A percentile compares a stretch with the other conserved stretches of the same genome.
Conservation (phyloP, 2,329 filamentous ascomycete species). For the Fragosphaeria purpurea region DNA sequence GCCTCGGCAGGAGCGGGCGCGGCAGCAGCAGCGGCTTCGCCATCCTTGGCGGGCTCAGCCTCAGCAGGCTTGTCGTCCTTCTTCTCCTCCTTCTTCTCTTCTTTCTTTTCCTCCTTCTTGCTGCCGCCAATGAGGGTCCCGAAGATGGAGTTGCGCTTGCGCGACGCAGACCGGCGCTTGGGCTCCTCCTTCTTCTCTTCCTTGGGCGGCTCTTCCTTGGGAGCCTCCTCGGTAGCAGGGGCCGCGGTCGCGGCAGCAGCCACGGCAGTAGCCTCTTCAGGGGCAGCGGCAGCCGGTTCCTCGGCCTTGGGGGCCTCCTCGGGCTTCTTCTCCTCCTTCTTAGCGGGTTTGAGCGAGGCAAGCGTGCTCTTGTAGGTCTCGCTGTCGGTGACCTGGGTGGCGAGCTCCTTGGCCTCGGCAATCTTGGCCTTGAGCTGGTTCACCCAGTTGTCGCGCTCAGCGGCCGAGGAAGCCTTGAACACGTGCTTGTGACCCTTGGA, state of each 20-base stretch:
- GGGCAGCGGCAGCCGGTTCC: background rate
- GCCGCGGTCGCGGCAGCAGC: slow-evolving; percentile 11
- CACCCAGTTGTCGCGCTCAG: slow-evolving; percentile 90
- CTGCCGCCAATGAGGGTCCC: slow-evolving; percentile 47
- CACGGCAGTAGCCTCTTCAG: slow-evolving; percentile 1
- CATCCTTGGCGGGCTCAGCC: slow-evolving; percentile 24
- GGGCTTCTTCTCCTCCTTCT: slow-evolving; percentile 37
- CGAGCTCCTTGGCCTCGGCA: slow-evolving; percentile 73
- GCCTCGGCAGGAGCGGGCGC: slow-evolving; percentile 18
- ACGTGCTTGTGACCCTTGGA: slow-evolving; percentile 82
- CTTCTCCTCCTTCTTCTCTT: slow-evolving; percentile 14
- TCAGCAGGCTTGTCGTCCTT: slow-evolving; percentile 26
- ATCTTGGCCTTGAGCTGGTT: slow-evolving; percentile 72
- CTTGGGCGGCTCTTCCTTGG: slow-evolving; percentile 24
- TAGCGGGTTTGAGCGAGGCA: slow-evolving; percentile 53
- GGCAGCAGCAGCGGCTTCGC: slow-evolving; percentile 19
- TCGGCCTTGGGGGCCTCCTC: slow-evolving; percentile 22
- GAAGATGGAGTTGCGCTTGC: slow-evolving; percentile 58
- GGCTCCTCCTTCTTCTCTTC: slow-evolving; percentile 46
- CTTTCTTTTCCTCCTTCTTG: slow-evolving; percentile 35
- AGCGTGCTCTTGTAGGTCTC: slow-evolving; percentile 84
- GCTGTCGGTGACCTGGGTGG: slow-evolving; percentile 60
- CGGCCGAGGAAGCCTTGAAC: slow-evolving; percentile 68
- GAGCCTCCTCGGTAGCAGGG: slow-evolving; percentile 18
- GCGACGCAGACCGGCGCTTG: slow-evolving; percentile 54